Percentiles rank a stretch among this genome's conserved stretches.
phyloP scores from a whole-genome alignment of 139 green algal species.

The Eudorina sp. region DNA sequence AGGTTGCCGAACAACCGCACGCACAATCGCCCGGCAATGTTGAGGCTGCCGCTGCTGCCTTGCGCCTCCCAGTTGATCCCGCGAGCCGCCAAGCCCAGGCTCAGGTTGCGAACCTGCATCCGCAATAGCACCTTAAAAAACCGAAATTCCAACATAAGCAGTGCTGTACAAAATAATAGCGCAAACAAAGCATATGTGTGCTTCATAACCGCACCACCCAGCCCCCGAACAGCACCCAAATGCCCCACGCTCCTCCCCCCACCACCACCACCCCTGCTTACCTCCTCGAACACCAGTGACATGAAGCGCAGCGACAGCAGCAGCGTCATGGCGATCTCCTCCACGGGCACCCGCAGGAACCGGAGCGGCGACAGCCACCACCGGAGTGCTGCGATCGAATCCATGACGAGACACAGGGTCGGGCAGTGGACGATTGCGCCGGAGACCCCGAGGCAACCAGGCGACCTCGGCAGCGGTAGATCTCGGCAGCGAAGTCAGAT shows the following conservation, averaged over 20 bases:
- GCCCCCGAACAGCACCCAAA: too few relatives aligned
- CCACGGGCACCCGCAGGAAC: slow-evolving; percentile 70
- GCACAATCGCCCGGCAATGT: slow-evolving; percentile 63
- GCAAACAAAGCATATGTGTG: too few relatives aligned
- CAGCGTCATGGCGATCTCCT: slow-evolving; percentile 82
- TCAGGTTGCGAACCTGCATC: slow-evolving; percentile 79
- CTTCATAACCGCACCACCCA: too few relatives aligned
- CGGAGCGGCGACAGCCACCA: slow-evolving; percentile 76
- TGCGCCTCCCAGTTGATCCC: slow-evolving; percentile 81
- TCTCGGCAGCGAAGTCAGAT: too few relatives aligned
- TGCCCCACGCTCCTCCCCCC: not conserved
- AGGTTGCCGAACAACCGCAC: slow-evolving; percentile 81
- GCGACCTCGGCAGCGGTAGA: too few relatives aligned
- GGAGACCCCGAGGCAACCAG: too few relatives aligned
- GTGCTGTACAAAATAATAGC: too few relatives aligned
- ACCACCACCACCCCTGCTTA: slow-evolving; percentile 31
- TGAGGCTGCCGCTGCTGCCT: slow-evolving; percentile 62
- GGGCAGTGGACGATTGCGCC: too few relatives aligned
- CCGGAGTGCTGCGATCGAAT: slow-evolving; percentile 53
- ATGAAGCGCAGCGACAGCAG: slow-evolving; percentile 92
- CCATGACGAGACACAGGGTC: too few relatives aligned
- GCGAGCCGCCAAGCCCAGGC: slow-evolving; percentile 81
- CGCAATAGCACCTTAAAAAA: not conserved
- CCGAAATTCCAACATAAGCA: too few relatives aligned
- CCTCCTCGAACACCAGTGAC: slow-evolving; percentile 89